Evolutionary conservation across 2,329 filamentous ascomycete genomes (phyloP), one percentile per base, ranked within the genome.

Genomic region (Cladophialophora chaetospira): DNA sequence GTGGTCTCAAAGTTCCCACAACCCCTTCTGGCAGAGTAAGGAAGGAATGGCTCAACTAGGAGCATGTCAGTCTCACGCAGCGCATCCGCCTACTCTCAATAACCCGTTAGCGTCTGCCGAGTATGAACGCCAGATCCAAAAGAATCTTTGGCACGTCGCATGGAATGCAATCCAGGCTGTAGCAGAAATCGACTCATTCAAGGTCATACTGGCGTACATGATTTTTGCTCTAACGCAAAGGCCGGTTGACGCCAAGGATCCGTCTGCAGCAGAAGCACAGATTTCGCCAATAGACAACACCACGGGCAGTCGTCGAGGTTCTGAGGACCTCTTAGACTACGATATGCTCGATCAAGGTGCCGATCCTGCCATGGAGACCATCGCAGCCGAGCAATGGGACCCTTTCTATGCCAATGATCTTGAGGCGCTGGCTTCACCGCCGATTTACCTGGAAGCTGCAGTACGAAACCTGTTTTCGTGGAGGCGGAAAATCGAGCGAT

Each of bases 151-250:
- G 75, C 71, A 77, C 52, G 68, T 77, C 61, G 75, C 75, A 28
- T 68, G 69, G 1, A 66, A 67, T 3, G 73, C 73, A 9, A 62
- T 78, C 33, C 68, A 74, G 36, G 64, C 69, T 15, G 71, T 70
- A 1, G 64, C 68, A 8, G 71, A 69, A 2, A 72, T 75, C n/a
- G 71, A 74, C n/a, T 78, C 75, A 1, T 77, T 77, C 58, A 70
- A 75, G 2, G 68, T 77, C 9, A 72, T 73, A 2, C 72, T 77
- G 26, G 75, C 75, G 23, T 72, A 76, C 40, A 74, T 78, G 19
- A 72, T 78, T 4, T 77, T 78, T 56, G 73, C 75, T n/a, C 62
- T 78, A 44, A 75, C 74, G 0, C 75, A 77, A 59, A 69, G 70
- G 50, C 75, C 75, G 4, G 56, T 71, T 9, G 66, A 73, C 29